phyloP scores from a whole-genome alignment of 352 stramenopile genomes.

The Phytophthora boehmeriae region DNA sequence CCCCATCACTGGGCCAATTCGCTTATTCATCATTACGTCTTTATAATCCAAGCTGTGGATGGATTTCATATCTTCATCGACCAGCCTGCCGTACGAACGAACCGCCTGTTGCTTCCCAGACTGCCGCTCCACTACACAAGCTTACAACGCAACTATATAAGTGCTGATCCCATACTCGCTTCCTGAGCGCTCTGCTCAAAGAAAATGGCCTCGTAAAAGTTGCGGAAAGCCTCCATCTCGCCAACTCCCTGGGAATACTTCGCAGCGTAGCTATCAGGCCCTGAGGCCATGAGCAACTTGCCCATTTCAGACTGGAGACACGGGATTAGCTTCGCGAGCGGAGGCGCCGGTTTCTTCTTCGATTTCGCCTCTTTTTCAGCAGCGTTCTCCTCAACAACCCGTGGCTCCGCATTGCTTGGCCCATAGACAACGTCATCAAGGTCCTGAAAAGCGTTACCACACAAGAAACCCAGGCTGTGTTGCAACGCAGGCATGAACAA shows the following conservation, averaged over 20 bases:
- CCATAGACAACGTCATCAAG: slow-evolving; percentile 79
- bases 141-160: slow-evolving; percentile 37
- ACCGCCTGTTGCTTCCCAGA: background rate
- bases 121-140: background rate
- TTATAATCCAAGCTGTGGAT: background rate
- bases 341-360: slow-evolving; percentile 52
- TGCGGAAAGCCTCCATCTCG: slow-evolving; percentile 83
- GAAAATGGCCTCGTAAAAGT: slow-evolving; percentile 87
- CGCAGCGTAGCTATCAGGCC: slow-evolving; percentile 57
- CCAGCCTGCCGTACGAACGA: background rate
- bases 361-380: slow-evolving; percentile 6
- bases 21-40: too few relatives aligned
- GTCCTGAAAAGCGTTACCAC: slow-evolving; percentile 83
- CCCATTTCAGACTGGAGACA: slow-evolving; percentile 73
- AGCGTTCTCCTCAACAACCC: slow-evolving; percentile 31
- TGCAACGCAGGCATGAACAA: slow-evolving; percentile 74
- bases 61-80: background rate
- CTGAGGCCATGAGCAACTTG: slow-evolving; percentile 64
- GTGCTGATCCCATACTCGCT: slow-evolving; percentile 33
- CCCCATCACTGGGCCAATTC: too few relatives aligned
- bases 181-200: slow-evolving; percentile 63
- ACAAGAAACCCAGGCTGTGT: slow-evolving; percentile 76
- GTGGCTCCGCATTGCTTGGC: slow-evolving; percentile 18
- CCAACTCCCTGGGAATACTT: slow-evolving; percentile 83
- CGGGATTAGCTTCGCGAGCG: slow-evolving; percentile 82